Conservation (phyloP, 2,329 filamentous ascomycete genomes). For the Nemania bipapillata region DNA sequence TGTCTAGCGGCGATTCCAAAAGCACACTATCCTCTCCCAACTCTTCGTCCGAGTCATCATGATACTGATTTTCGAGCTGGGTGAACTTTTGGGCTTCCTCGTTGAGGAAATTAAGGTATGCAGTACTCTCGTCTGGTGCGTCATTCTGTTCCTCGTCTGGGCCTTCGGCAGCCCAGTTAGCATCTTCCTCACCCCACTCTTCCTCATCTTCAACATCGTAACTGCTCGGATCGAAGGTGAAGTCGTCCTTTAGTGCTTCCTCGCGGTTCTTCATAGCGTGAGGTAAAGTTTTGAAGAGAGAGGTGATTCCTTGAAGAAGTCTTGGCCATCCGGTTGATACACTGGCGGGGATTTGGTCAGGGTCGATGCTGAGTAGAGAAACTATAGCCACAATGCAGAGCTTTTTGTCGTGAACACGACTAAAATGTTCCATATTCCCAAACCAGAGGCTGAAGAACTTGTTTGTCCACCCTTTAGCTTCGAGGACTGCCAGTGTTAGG, state of each 20-base stretch:
- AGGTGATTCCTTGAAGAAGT: constrained; percentile 84
- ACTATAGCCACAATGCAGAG: constrained; percentile 94
- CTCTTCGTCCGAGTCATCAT: constrained; percentile 82
- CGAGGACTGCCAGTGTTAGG: constrained; percentile 85
- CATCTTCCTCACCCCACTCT: constrained; percentile 83
- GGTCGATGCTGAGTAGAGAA: constrained; percentile 80
- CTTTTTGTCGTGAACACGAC: constrained; percentile 97
- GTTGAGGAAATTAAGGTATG: constrained; percentile 95
- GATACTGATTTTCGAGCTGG: constrained; percentile 61
- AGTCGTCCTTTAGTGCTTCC: constrained; percentile 90
- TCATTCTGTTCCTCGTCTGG: constrained; percentile 73
- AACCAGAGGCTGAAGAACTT: constrained; percentile 99
- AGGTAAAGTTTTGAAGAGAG: constrained; percentile 91
- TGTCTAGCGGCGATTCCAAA: constrained; percentile 92
- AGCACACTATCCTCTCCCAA: constrained; percentile 92
- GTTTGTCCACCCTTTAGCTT: constrained; percentile 93
- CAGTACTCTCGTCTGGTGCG: constrained; percentile 87
- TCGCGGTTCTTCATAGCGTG: constrained; percentile 90
- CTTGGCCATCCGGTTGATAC: constrained; percentile 96
- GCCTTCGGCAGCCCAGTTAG: constrained; percentile 81
- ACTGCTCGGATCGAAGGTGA: constrained; percentile 70
- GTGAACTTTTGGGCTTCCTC: constrained; percentile 92
- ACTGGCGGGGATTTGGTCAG: constrained; percentile 86
- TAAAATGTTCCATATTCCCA: constrained; percentile 92
- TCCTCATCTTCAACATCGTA: constrained; percentile 78